Evolutionary conservation across 129 eudicot genomes (phyloP), one percentile per base, ranked within the genome.

Genomic region (Helianthus annuus): DNA sequence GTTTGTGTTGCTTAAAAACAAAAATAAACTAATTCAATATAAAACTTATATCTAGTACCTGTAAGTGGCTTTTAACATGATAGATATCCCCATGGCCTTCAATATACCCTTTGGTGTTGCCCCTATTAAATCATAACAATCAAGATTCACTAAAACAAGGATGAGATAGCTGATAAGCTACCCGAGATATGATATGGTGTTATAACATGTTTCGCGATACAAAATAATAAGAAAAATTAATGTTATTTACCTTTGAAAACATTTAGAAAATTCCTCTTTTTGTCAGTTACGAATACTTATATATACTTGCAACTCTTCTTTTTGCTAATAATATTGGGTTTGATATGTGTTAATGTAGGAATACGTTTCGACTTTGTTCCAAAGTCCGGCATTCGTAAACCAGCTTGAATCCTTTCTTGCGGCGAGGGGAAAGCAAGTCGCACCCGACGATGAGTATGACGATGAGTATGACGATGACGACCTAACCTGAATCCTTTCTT

Each of bases 51-150:
- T 27, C 22, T 1, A 27, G 51, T 58, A 89, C 95, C 89, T 91
- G 97, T 52, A 91, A 76, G 78, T 87, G 94, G 76, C 97, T 90
- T 84, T 87, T 90, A 65, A 91, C 97, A 82, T 87, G 97, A 77
- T 83, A 87, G 76, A 64, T 52, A 87, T 81, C 40, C 82, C 94
- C 97, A 91, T 91, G 62, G 85, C 86, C 87, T 83, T 91, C 75
- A 85, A 71, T 74, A 91, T 85, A 36, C 95, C 91, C 79, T 87
- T 87, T 12, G 97, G 97, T 11, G 97, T 91, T 68, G 97, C 97
- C 73, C 97, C 97, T 91, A 72, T 16, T 78, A 62, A 40, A 61
- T 59, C 36, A 70, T 62, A 68, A 4, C 32, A 27, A 27, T 27
- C 60, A 83, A 75, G 4, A 1, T 27, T 45, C 16, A 45, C 22